Conservation (phyloP, 306 rosid species). For the Rubus idaeus region DNA sequence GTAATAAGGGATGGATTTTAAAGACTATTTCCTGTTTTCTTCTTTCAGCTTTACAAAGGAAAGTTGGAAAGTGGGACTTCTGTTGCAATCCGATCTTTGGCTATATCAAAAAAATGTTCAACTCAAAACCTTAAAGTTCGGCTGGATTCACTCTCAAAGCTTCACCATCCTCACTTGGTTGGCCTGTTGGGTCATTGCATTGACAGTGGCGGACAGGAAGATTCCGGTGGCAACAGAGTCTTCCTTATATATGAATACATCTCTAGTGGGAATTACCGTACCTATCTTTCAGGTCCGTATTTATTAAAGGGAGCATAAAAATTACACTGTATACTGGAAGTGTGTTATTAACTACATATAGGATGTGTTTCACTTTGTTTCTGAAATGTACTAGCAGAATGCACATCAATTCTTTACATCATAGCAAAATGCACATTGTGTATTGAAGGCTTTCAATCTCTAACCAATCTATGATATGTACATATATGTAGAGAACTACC, state of each 20-base stretch:
- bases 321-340: neutral
- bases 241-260: conserved; percentile 71
- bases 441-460: conserved; percentile 18
- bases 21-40: conserved; percentile 22
- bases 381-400: neutral
- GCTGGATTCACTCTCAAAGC: conserved; percentile 77
- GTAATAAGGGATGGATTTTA: neutral
- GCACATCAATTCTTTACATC: neutral
- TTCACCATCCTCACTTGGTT: conserved; percentile 90
- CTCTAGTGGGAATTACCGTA: conserved; percentile 55
- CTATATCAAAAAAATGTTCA: conserved; percentile 61
- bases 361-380: neutral
- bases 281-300: conserved; percentile 62
- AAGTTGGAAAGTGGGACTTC: conserved; percentile 60
- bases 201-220: conserved; percentile 53
- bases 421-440: neutral
- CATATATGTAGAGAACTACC: conserved; percentile 47
- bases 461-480: conserved; percentile 16
- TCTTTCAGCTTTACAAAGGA: conserved; percentile 72
- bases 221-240: conserved; percentile 46
- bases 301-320: neutral
- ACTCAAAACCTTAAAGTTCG: conserved; percentile 61
- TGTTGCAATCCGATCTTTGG: conserved; percentile 54
- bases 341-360: neutral
- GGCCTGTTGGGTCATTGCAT: conserved; percentile 80